phyloP scores from a whole-genome alignment of 371 early-diverging fungal genomes.

The Vairimorpha apis region DNA sequence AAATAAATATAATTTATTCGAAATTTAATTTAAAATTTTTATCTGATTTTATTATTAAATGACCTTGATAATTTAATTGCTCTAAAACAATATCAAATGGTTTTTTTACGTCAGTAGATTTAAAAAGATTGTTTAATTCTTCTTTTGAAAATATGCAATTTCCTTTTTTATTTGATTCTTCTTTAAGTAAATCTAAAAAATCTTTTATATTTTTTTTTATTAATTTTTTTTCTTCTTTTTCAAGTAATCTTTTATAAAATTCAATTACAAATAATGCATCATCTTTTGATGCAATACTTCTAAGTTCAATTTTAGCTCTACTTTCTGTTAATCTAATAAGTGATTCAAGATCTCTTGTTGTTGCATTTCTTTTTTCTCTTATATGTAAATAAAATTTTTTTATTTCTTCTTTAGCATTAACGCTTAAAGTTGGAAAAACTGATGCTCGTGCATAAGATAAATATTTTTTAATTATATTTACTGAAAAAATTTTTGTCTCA shows the following conservation, averaged over 20 bases:
- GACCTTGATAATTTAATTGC: conserved; percentile 48
- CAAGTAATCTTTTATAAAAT: conserved; percentile 42
- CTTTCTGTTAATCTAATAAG: conserved; percentile 57
- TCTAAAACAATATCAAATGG: conserved; percentile 37
- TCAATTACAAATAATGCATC: conserved; percentile 57
- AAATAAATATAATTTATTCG: background rate
- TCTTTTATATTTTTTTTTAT: conserved; percentile 23
- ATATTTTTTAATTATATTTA: conserved; percentile 65
- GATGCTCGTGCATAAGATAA: conserved; percentile 55
- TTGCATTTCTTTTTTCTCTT: conserved; percentile 26
- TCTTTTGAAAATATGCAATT: conserved; percentile 9
- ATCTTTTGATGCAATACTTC: conserved; percentile 43
- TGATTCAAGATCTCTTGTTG: conserved; percentile 54
- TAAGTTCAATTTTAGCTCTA: conserved; percentile 54
- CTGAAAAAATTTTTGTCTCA: conserved; percentile 64
- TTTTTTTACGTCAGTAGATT: conserved; percentile 11
- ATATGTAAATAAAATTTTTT: conserved; percentile 41
- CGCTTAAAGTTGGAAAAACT: conserved; percentile 55
- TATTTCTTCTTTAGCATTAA: conserved; percentile 48
- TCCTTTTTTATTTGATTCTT: conserved; percentile 5
- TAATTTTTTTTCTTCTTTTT: conserved; percentile 8
- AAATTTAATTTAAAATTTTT: conserved; percentile 39
- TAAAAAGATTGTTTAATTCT: conserved; percentile 26
- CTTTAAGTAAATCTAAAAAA: conserved; percentile 24
- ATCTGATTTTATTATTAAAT: conserved; percentile 47